A percentile compares a stretch with the other conserved stretches of the same genome.
These are phyloP conservation scores for Solanum corneliomulleri DNA, from an alignment of 257 asterid species.

Conservation along the genomic window DNA sequence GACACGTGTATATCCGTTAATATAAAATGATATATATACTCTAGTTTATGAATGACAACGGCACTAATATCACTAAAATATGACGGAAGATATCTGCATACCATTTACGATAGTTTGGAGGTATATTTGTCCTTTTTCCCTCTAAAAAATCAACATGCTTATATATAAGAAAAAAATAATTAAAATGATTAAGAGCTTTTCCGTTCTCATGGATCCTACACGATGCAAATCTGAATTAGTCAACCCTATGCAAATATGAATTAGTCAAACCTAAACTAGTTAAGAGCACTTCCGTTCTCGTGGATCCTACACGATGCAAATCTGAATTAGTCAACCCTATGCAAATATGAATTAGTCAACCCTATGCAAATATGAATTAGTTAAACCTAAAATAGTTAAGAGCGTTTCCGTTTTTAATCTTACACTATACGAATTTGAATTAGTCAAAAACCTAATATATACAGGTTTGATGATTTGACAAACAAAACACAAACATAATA, in stretches of 20 bases:
- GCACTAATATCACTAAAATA: too few relatives aligned
- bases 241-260: neutral
- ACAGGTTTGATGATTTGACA: neutral
- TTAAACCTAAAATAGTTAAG: too few relatives aligned
- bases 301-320: neutral
- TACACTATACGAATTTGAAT: neutral
- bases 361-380: too few relatives aligned
- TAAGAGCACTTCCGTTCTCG: too few relatives aligned
- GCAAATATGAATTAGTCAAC: neutral
- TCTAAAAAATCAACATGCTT: too few relatives aligned
- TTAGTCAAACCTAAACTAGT: neutral
- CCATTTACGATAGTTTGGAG: too few relatives aligned
- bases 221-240: neutral
- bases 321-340: neutral
- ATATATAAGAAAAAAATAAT: neutral
- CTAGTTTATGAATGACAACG: too few relatives aligned
- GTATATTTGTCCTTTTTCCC: too few relatives aligned
- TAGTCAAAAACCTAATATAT: neutral
- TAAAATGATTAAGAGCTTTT: neutral
- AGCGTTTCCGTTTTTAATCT: neutral
- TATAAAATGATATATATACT: too few relatives aligned
- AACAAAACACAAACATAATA: neutral
- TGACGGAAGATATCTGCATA: rapidly evolving
- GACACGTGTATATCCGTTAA: too few relatives aligned
- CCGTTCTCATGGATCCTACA: neutral